These are phyloP conservation scores for Malus hybrid DNA, from an alignment of 331 rosid species.

Conservation along the genomic window DNA sequence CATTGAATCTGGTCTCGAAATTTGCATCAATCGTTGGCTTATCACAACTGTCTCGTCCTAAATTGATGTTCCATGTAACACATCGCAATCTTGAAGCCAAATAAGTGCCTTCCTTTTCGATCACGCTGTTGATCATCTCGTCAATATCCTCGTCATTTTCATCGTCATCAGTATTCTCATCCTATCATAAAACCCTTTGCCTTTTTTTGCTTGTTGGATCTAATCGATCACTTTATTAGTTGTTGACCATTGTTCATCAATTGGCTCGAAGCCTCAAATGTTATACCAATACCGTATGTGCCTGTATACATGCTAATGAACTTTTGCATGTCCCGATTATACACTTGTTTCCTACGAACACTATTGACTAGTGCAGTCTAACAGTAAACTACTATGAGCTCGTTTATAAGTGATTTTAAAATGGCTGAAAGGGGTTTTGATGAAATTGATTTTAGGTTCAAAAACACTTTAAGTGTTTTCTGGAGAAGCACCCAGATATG, in stretches of 20 bases:
- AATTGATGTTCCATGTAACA: not conserved
- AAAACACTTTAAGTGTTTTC: too few species aligned
- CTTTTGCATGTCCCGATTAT: not conserved
- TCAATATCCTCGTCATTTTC: constrained; percentile 27
- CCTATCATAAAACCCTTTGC: not conserved
- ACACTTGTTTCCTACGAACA: too few species aligned
- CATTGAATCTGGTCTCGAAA: constrained; percentile 60
- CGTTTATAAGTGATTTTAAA: too few species aligned
- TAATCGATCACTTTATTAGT: not conserved
- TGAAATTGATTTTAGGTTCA: too few species aligned
- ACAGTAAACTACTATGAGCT: too few species aligned
- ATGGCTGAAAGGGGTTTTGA: too few species aligned
- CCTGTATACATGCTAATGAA: not conserved
- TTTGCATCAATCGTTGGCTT: constrained; percentile 14
- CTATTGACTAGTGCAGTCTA: too few species aligned
- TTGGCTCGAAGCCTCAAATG: not conserved
- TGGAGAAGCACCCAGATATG: too few species aligned
- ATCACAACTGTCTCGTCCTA: constrained; percentile 25
- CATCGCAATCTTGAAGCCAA: constrained; percentile 33
- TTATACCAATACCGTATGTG: not conserved
- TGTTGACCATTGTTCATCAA: not conserved
- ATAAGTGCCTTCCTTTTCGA: constrained; percentile 13
- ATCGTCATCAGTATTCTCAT: not conserved
- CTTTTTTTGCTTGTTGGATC: not conserved
- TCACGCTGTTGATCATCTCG: constrained; percentile 6